A percentile compares a stretch with the other conserved stretches of the same genome.
These are phyloP conservation scores for Akanthomyces uredinophilus DNA, from an alignment of 2,329 filamentous ascomycete genomes.

Conservation along the genomic window DNA sequence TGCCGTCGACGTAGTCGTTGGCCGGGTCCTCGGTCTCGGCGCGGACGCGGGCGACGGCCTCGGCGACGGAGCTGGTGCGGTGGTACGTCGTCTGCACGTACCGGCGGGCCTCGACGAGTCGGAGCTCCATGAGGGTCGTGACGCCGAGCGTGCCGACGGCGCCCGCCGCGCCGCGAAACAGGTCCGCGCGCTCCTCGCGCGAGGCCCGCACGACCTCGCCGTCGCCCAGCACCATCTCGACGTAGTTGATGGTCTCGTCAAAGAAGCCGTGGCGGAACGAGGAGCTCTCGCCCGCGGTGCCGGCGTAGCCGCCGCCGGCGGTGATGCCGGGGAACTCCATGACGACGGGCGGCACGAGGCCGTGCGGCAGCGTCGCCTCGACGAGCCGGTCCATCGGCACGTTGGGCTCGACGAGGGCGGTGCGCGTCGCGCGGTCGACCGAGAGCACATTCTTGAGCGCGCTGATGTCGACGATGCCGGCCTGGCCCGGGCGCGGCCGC, in stretches of 20 bases:
- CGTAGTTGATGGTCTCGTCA: constrained; percentile 55
- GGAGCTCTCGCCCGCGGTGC: constrained; percentile 65
- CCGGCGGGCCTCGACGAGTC: constrained; percentile 53
- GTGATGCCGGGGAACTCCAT: constrained; percentile 77
- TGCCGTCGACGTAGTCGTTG: constrained; percentile 70
- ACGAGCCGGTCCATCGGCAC: constrained; percentile 70
- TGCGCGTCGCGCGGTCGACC: constrained; percentile 50
- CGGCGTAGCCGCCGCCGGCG: constrained; percentile 65
- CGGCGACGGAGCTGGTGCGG: constrained; percentile 43
- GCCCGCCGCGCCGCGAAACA: constrained; percentile 62
- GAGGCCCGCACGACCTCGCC: constrained; percentile 57
- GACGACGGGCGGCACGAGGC: constrained; percentile 64
- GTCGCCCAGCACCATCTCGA: constrained; percentile 66
- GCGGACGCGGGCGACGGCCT: constrained; percentile 44
- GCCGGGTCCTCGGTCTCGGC: constrained; percentile 38
- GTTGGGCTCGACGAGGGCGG: constrained; percentile 68
- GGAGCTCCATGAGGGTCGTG: constrained; percentile 61
- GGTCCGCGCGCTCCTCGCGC: constrained; percentile 38
- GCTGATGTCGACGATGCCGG: constrained; percentile 57
- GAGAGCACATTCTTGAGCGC: constrained; percentile 57
- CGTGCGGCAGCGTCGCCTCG: constrained; percentile 57
- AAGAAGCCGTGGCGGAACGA: constrained; percentile 69
- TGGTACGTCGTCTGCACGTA: constrained; percentile 61
- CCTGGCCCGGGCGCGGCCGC: constrained; percentile 38
- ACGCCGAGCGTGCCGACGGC: constrained; percentile 65